Percentiles rank a stretch among this genome's conserved stretches.
Evolutionary conservation across 225 moss, liverwort and hornwort species (phyloP).

Genomic region (Straminergon stramineum): DNA sequence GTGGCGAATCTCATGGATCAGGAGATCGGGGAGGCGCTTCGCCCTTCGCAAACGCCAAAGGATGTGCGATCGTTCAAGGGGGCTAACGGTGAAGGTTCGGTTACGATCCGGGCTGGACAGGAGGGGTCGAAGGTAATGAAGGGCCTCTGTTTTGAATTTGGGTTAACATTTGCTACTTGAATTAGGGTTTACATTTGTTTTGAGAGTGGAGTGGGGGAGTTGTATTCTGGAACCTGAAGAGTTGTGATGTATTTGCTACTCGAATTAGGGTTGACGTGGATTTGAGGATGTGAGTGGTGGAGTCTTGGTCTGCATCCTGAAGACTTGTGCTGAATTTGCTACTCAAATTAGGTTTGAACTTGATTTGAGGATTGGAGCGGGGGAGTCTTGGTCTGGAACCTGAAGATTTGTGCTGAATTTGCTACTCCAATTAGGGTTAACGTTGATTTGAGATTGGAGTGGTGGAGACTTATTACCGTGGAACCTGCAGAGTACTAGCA

Average conservation of each 20-base stretch:
- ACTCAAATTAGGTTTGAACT: not conserved
- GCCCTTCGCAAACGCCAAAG: conserved; percentile 33
- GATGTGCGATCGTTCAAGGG: conserved; percentile 58
- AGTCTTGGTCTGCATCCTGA: not conserved
- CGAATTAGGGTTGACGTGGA: not conserved
- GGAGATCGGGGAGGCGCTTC: conserved; percentile 39
- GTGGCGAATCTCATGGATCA: conserved; percentile 33
- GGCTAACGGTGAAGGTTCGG: conserved; percentile 50
- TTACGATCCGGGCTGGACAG: conserved; percentile 63
- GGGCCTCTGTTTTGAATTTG: not conserved
- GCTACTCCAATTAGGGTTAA: not conserved
- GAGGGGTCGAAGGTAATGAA: conserved; percentile 52
- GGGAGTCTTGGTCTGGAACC: not conserved
- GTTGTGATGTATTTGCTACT: not conserved
- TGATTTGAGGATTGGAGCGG: not conserved
- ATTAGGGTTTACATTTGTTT: not conserved
- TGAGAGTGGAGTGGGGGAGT: not conserved
- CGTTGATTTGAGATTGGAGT: not conserved
- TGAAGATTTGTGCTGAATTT: not conserved
- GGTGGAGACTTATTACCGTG: not conserved
- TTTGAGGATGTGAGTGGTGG: too few relatives aligned
- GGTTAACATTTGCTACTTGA: not conserved
- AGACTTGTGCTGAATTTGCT: not conserved
- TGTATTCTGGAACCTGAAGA: not conserved
- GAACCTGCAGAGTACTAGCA: not conserved